Evolutionary conservation across 495 filamentous ascomycete genomes (phyloP).

Genomic region (Daldinia grandis): DNA sequence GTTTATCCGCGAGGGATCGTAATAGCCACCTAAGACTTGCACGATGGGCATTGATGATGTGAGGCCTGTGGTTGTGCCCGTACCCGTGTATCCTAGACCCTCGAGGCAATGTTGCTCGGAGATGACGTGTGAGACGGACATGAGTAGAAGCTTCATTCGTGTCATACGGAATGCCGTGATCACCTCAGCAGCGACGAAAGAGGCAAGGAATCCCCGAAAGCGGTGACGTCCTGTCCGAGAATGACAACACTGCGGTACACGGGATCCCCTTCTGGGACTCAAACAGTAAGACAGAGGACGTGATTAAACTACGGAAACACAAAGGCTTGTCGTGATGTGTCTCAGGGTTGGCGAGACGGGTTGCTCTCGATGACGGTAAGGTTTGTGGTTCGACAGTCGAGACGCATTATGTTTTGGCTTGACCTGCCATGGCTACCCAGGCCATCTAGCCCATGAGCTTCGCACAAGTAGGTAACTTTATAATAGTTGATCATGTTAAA

Average conservation of each 20-base stretch:
- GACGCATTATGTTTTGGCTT: conserved; percentile 31
- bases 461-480: conserved; percentile 11
- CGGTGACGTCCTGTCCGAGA: conserved; percentile 40
- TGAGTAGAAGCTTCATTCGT: conserved; percentile 29
- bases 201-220: conserved; percentile 33
- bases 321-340: conserved; percentile 39
- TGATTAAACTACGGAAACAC: conserved; percentile 41
- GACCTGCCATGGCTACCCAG: conserved; percentile 7
- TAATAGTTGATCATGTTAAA: conserved; percentile 1
- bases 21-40: conserved; percentile 14
- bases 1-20: not conserved
- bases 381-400: conserved; percentile 32
- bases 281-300: conserved; percentile 38
- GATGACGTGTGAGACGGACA: conserved; percentile 39
- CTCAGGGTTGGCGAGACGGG: conserved; percentile 38
- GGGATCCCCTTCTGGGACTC: conserved; percentile 31
- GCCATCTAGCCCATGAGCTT: not conserved
- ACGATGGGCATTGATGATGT: conserved; percentile 19
- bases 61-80: conserved; percentile 23
- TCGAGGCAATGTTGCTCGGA: conserved; percentile 40
- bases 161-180: conserved; percentile 35
- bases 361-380: conserved; percentile 17
- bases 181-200: conserved; percentile 36
- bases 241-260: conserved; percentile 36
- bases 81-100: conserved; percentile 25